These are phyloP conservation scores for Fusarium sp. DNA, from an alignment of 2,329 filamentous ascomycete species.

Conservation along the genomic window DNA sequence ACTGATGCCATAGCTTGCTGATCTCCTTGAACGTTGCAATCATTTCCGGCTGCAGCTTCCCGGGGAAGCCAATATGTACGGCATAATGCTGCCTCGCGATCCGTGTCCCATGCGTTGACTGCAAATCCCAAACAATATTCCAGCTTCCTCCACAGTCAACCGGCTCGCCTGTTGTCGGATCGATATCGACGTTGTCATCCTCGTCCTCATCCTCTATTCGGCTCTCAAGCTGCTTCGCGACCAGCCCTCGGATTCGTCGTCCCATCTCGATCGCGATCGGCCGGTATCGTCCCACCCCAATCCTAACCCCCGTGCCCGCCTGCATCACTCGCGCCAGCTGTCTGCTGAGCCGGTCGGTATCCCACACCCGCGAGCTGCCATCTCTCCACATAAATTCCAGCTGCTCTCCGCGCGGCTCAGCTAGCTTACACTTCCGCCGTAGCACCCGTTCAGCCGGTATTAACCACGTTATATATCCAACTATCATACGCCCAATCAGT, in stretches of 20 bases:
- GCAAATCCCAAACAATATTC: neutral
- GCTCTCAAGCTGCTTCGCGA: neutral
- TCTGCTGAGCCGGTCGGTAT: neutral
- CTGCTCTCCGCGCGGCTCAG: neutral
- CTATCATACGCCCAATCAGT: too few relatives aligned
- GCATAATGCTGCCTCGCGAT: neutral
- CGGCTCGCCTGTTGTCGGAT: neutral
- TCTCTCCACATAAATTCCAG: neutral
- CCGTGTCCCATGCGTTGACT: neutral
- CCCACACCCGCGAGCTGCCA: neutral
- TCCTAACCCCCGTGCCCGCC: neutral
- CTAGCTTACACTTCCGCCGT: neutral
- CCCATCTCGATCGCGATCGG: neutral
- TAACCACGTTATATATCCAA: too few relatives aligned
- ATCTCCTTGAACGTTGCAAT: too few relatives aligned
- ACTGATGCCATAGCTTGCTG: too few relatives aligned
- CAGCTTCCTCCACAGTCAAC: neutral
- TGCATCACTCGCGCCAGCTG: neutral
- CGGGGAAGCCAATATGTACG: neutral
- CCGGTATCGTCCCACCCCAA: neutral
- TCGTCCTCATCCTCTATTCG: neutral
- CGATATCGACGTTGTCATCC: neutral
- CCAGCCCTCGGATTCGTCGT: neutral
- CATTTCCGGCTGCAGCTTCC: neutral
- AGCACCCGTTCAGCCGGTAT: too few relatives aligned